These are phyloP conservation scores for Dryadomyces quercus-mongolicae DNA, from an alignment of 2,329 filamentous ascomycete genomes.

Conservation along the genomic window DNA sequence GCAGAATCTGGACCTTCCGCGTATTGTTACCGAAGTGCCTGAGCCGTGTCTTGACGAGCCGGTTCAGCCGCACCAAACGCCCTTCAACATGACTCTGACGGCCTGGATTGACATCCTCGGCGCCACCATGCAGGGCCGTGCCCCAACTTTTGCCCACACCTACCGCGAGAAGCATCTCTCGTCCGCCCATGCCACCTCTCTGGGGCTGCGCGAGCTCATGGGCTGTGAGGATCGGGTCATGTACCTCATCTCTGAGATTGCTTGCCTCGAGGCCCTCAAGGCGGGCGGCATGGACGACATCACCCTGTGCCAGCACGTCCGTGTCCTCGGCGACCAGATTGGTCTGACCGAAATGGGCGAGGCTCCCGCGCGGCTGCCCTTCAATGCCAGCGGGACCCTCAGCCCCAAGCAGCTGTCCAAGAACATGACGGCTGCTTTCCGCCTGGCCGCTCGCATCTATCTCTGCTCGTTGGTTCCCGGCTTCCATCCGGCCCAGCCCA, in stretches of 20 bases:
- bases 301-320: constrained; percentile 77
- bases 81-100: constrained; percentile 91
- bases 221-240: constrained; percentile 95
- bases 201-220: constrained; percentile 85
- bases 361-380: constrained; percentile 45
- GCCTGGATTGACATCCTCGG: constrained; percentile 97
- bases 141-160: constrained; percentile 83
- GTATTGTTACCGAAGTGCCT: constrained; percentile 20
- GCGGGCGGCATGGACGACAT: constrained; percentile 72
- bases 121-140: constrained; percentile 77
- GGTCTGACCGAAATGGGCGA: constrained; percentile 62
- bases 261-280: constrained; percentile 86
- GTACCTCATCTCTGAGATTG: constrained; percentile 96
- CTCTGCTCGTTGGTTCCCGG: constrained; percentile 91
- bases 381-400: constrained; percentile 59
- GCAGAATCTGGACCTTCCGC: constrained; percentile 69
- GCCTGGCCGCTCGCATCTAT: constrained; percentile 85
- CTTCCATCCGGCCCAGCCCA: constrained; percentile 62
- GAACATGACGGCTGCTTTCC: constrained; percentile 86
- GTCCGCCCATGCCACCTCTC: constrained; percentile 39
- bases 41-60: constrained; percentile 16
- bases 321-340: constrained; percentile 77
- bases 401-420: constrained; percentile 71
- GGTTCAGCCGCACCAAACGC: constrained; percentile 48
- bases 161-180: constrained; percentile 91